Conservation (phyloP, 208 protist genomes). For the Trypanosoma theileri region DNA sequence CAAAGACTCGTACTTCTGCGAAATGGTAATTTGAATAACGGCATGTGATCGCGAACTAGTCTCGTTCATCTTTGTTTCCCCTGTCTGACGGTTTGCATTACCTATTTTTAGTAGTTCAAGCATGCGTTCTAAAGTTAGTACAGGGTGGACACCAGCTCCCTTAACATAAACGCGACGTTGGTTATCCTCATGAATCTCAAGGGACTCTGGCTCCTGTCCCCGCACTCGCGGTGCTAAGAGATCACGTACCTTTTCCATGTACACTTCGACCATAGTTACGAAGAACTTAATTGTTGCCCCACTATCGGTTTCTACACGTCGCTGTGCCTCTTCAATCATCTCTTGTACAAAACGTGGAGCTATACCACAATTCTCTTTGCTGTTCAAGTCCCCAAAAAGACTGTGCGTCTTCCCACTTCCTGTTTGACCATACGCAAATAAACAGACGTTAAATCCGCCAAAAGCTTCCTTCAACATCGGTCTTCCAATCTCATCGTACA, state of each 20-base stretch:
- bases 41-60: conserved; percentile 94
- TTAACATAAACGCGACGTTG: conserved; percentile 51
- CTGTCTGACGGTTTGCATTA: conserved; percentile 51
- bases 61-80: conserved; percentile 72
- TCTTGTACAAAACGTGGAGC: conserved; percentile 32
- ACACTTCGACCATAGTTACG: conserved; percentile 60
- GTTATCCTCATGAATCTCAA: conserved; percentile 68
- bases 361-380: conserved; percentile 17
- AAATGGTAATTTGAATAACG: conserved; percentile 93
- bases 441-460: conserved; percentile 83
- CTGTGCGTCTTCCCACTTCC: conserved; percentile 81
- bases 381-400: conserved; percentile 53
- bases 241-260: conserved; percentile 58
- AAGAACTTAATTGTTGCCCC: conserved; percentile 28
- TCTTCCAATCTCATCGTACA: conserved; percentile 70
- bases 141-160: conserved; percentile 66
- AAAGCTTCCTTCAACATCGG: conserved; percentile 83
- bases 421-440: conserved; percentile 82
- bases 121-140: conserved; percentile 68
- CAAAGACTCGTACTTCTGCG: conserved; percentile 57
- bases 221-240: conserved; percentile 47
- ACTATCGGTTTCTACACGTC: conserved; percentile 32
- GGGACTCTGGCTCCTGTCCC: conserved; percentile 71
- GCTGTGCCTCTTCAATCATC: conserved; percentile 32
- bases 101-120: conserved; percentile 56